Evolutionary conservation across 2,329 filamentous ascomycete genomes (phyloP), one percentile per base, ranked within the genome.

Genomic region (Tolypocladium album): DNA sequence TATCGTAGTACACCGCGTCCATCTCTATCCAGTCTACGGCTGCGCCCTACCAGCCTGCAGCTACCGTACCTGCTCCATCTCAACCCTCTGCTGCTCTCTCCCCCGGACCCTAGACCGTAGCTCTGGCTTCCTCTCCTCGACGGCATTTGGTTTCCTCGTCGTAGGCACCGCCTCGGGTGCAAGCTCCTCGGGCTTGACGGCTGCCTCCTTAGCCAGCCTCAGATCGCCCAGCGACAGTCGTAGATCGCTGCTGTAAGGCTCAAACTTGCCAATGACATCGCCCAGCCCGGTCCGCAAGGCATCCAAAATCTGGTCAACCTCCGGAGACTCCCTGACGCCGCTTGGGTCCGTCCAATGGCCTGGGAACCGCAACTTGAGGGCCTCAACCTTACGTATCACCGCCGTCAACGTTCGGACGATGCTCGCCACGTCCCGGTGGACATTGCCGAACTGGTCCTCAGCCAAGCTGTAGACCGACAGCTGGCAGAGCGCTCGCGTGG

Each of bases 381-480:
- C 75, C 67, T 96, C 88, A 4, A 96, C 76, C 64, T 85, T 85
- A 59, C 77, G 80, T 60, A 92, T 86, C 0, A 89, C 85, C 0
- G 72, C 66, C 0, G 90, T 92, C 62, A 95, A 83, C 1, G 85
- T 84, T 55, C 88, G 83, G 57, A 97, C 84, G 60, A 96, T 87
- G 56, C 75, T 76, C 1, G 89, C 84, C 2, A 97, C 85, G 64
- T 94, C 89, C 52, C 86, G 81, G 65, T 95, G 88, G n/a, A 95
- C 93, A 66, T 90, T 89, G 17, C 93, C 93, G 69, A 86, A 94
- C 55, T 82, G 82, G 70, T 97, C 93, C 72, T 97, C 92, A 4
- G 78, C 77, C 59, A 97, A 75, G 72, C 89, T 93, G 63, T 83
- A 82, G 4, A 90, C 82, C 0, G 89, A 83, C 36, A 97, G 79